A percentile compares a stretch with the other conserved stretches of the same genome.
These are phyloP conservation scores for Rhizoclosmatium globosum DNA, from an alignment of 192 early-diverging fungal species.

Conservation along the genomic window DNA sequence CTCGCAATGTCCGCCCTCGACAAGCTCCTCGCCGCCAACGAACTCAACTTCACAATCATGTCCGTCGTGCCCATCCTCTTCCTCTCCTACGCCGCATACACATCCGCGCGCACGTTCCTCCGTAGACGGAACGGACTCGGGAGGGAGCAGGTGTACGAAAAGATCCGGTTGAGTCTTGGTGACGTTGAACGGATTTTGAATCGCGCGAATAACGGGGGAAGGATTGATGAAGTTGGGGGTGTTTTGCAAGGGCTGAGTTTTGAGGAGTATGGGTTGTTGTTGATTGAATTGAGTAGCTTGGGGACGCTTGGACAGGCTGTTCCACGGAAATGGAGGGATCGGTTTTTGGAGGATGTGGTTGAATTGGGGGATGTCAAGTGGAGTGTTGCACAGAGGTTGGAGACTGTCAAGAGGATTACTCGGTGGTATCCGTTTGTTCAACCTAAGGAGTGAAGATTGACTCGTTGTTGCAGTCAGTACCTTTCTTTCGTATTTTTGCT, in stretches of 20 bases:
- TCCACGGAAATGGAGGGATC: slow-evolving; percentile 60
- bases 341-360: slow-evolving; percentile 81
- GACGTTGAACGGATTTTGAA: slow-evolving; percentile 70
- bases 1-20: slow-evolving; percentile 91
- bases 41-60: slow-evolving; percentile 93
- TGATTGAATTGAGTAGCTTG: slow-evolving; percentile 72
- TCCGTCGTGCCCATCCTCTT: slow-evolving; percentile 78
- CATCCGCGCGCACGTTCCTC: slow-evolving; percentile 47
- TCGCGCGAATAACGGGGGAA: slow-evolving; percentile 11
- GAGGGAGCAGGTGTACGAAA: slow-evolving; percentile 50
- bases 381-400: slow-evolving; percentile 59
- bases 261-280: slow-evolving; percentile 68
- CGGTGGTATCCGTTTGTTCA: slow-evolving; percentile 66
- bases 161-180: slow-evolving; percentile 58
- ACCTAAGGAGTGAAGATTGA: too few relatives aligned
- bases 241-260: slow-evolving; percentile 13
- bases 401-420: slow-evolving; percentile 70
- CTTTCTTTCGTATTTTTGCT: too few relatives aligned
- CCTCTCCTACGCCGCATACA: slow-evolving; percentile 58
- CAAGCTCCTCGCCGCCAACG: slow-evolving; percentile 91
- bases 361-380: slow-evolving; percentile 65
- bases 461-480: too few relatives aligned
- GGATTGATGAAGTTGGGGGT: slow-evolving; percentile 19
- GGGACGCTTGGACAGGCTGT: slow-evolving; percentile 54
- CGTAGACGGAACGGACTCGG: slow-evolving; percentile 51